Conservation (phyloP, 352 stramenopile species). For the Globisporangium rhizosaccharum region DNA sequence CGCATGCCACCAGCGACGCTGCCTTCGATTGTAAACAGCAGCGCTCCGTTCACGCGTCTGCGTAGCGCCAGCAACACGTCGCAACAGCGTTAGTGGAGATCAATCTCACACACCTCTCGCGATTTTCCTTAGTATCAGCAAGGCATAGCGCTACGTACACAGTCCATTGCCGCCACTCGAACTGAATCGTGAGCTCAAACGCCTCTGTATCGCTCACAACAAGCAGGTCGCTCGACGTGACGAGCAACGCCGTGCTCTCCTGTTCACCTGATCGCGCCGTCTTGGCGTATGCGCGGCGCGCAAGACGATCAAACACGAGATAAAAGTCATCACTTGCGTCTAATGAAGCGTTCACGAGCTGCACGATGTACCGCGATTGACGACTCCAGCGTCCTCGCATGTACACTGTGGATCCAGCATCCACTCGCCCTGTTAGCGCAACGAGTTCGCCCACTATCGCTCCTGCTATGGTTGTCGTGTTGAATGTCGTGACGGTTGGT, state of each 20-base stretch:
- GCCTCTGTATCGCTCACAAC: conserved; percentile 9
- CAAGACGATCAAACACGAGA: conserved; percentile 8
- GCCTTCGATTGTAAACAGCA: conserved; percentile 7
- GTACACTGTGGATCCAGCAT: conserved; percentile 9
- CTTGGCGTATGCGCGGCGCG: background rate
- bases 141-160: conserved; percentile 11
- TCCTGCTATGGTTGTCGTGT: background rate
- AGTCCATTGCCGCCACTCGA: conserved; percentile 12
- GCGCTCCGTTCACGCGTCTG: conserved; percentile 4
- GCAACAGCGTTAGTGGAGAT: background rate
- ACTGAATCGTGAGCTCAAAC: conserved; percentile 13
- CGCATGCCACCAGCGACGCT: background rate
- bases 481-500: background rate
- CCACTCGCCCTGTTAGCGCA: conserved; percentile 2
- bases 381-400: conserved; percentile 12
- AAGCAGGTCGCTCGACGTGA: conserved; percentile 1
- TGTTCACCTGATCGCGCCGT: background rate
- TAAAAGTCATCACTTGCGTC: background rate
- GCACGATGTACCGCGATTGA: conserved; percentile 1
- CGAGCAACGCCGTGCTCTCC: background rate
- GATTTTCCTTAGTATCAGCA: background rate
- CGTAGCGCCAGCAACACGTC: background rate
- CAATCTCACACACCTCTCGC: background rate
- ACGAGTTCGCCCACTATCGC: background rate
- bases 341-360: background rate